Evolutionary conservation across 805 yeast species (phyloP), one percentile per base, ranked within the genome.

Genomic region (Saturnispora quitensis): DNA sequence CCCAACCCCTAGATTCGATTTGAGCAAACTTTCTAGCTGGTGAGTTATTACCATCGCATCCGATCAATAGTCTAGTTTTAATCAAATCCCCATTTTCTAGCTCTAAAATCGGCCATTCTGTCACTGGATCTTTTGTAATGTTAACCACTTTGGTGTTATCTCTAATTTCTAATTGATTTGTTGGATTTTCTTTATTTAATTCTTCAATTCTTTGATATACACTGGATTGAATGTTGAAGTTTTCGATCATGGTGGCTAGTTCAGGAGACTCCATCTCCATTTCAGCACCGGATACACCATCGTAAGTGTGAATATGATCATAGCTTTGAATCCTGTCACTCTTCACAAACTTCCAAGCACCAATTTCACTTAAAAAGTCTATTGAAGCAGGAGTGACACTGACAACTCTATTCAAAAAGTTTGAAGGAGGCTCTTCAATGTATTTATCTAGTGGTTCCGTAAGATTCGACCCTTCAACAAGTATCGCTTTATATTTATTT

Each of bases 21-120:
- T 78, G 81, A 0, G 97, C 84, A 62, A 77, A 90, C 56, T 77
- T 74, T 46, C 97, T 76, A 5, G 86, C 98, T 0, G 97, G 97
- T 1, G 97, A 89, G 65, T 89, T 88, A 65, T 82, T 89, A 1
- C 99, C 99, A 65, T 93, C 99, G 40, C 97, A 96, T 8, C 99
- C 99, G 15, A 93, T 80, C 20, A 90, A 71, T n/a, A 90, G 72
- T 50, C 96, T 74, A 0, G 96, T 77, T 60, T 78, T 77, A 48
- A 83, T 72, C 12, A 62, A 56, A 13, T 77, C 76, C 1, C 96
- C 97, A 55, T 77, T 77, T 13, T 79, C 77, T 13, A 90, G 70
- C 25, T 76, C 71, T 13, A 91, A 82, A 8, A 80, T 62, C 1
- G 97, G 97, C 96, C 97, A 88, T 46, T 80, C 78, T 0, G 66